These are phyloP conservation scores for Podospora tetraspora DNA, from an alignment of 495 filamentous ascomycete genomes.

Conservation along the genomic window DNA sequence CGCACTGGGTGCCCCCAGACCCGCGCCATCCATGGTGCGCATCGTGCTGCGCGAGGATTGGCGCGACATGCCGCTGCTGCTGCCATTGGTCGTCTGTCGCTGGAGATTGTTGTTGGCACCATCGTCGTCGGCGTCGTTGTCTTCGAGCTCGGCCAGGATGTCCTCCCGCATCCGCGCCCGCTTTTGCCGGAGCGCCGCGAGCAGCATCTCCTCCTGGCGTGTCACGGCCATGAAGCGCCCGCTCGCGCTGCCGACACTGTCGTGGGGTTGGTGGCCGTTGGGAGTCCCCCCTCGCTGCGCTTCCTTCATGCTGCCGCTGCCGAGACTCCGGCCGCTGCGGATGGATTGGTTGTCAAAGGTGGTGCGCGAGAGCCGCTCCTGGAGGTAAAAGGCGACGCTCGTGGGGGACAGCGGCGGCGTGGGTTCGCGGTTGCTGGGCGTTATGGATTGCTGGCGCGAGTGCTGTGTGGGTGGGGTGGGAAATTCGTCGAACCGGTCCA, in stretches of 20 bases:
- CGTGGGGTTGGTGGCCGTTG: slow-evolving; percentile 19
- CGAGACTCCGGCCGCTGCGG: slow-evolving; percentile 19
- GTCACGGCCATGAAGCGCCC: slow-evolving; percentile 81
- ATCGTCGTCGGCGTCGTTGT: slow-evolving; percentile 23
- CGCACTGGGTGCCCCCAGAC: slow-evolving; percentile 13
- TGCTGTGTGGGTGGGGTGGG: slow-evolving; percentile 21
- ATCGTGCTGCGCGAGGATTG: slow-evolving; percentile 31
- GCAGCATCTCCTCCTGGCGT: slow-evolving; percentile 73
- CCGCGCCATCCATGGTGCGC: slow-evolving; percentile 13
- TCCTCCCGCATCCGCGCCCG: slow-evolving; percentile 70
- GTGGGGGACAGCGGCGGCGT: slow-evolving; percentile 45
- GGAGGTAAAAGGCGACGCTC: slow-evolving; percentile 41
- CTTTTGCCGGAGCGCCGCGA: slow-evolving; percentile 75
- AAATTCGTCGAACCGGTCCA: slow-evolving; percentile 31
- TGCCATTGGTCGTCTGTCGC: slow-evolving; percentile 24
- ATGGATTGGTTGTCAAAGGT: slow-evolving; percentile 22
- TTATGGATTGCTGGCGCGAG: slow-evolving; percentile 3
- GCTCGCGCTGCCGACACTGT: slow-evolving; percentile 30
- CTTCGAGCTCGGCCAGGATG: slow-evolving; percentile 55
- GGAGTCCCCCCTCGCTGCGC: slow-evolving; percentile 19
- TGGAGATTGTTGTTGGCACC: slow-evolving; percentile 7
- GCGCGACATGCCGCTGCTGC: slow-evolving; percentile 26
- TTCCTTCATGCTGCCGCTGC: slow-evolving; percentile 11
- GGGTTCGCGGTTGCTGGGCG: slow-evolving; percentile 32
- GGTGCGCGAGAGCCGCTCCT: slow-evolving; percentile 13